Percentiles rank a stretch among this genome's conserved stretches.
phyloP scores from a whole-genome alignment of 768 basidiomycete species.

The Fistulinella prunicolor region DNA sequence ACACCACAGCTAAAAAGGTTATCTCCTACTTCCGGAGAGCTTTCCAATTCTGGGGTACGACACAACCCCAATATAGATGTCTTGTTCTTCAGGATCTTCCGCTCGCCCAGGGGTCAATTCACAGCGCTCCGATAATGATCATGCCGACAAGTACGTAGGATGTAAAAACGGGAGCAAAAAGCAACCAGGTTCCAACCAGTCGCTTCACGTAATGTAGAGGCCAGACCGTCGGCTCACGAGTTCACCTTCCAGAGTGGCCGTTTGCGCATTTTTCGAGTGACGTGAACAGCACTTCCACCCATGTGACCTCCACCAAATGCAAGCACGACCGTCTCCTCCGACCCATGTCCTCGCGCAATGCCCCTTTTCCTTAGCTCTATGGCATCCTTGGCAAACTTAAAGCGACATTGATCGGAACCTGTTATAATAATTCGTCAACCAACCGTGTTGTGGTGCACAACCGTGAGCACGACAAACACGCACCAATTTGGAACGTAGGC shows the following conservation, averaged over 20 bases:
- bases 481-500: conserved; percentile 76
- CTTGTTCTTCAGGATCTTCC: conserved; percentile 1
- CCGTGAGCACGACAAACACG: conserved; percentile 21
- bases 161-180: conserved; percentile 22
- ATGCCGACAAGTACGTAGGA: conserved; percentile 8
- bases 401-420: conserved; percentile 84
- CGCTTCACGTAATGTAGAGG: conserved; percentile 32
- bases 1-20: conserved; percentile 27
- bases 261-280: conserved; percentile 84
- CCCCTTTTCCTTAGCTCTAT: conserved; percentile 80
- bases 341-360: conserved; percentile 65
- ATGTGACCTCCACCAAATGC: conserved; percentile 75
- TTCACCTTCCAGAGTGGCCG: conserved; percentile 81
- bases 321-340: conserved; percentile 88
- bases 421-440: conserved; percentile 22
- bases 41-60: conserved; percentile 13
- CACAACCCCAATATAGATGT: background rate
- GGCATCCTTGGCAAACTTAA: conserved; percentile 89
- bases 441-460: no score
- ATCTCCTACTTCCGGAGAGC: conserved; percentile 24
- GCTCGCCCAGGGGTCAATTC: conserved; percentile 1
- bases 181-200: conserved; percentile 13
- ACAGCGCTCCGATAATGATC: conserved; percentile 6
- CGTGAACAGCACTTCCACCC: conserved; percentile 75
- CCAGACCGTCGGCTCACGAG: no score